Evolutionary conservation across 164 flowering plant species (phyloP), one percentile per base, ranked within the genome.

Genomic region (Magnolia kwangsiensis): DNA sequence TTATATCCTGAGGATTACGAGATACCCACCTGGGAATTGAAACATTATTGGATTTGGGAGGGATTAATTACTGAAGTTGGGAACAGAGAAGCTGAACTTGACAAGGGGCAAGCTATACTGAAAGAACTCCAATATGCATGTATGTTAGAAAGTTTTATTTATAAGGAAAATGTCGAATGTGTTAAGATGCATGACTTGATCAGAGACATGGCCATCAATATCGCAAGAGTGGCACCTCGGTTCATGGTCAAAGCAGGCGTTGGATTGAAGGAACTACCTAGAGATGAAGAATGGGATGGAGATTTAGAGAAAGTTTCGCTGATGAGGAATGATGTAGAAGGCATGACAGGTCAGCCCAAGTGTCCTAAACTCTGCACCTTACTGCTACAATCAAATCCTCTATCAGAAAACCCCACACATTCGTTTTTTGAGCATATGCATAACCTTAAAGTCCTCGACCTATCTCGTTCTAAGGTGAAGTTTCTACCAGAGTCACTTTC

Each of bases 171-270:
- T 29, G 18, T n/a, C 1, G 51, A 58, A 11, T 50, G 74, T 37
- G 84, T 84, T 14, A 86, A 77, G 72, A 81, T 86, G 83, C 88
- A 86, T 80, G 83, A 81, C 67, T 20, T 81, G 64, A 18, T 86
- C 19, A 81, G 87, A 67, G 86, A 82, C 5, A 80, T 84, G 85
- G 85, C 74, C 19, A 55, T 58, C 74, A 50, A 9, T 3, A 64
- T 78, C 18, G 37, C 77, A 59, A 51, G 72, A 61, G 55, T 11
- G 21, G 16, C 5, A 16, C 49, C 72, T 13, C 51, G 50, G 1
- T 82, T 79, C 63, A 58, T 80, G 68, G 66, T 74, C 8, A 80
- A 69, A 72, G 68, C 80, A 8, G 84, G 84, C 1, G 37, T 10
- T 8, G 45, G 69, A 8, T n/a, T 80, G 20, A 64, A 9, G n/a